A percentile compares a stretch with the other conserved stretches of the same genome.
phyloP scores from a whole-genome alignment of 805 yeast species.

The Metschnikowia arizonensis region DNA sequence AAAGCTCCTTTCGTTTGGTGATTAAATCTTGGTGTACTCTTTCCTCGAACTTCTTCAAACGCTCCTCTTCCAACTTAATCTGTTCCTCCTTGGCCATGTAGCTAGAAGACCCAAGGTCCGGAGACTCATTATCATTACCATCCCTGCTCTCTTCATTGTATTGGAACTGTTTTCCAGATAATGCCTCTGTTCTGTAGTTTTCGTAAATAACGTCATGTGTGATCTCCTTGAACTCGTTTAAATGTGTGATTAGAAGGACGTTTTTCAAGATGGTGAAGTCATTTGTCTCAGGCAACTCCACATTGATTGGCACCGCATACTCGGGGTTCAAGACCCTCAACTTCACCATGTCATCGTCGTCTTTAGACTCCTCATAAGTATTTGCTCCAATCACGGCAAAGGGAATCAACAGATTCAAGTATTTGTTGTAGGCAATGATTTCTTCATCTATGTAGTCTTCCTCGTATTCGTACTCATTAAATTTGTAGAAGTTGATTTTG shows the following conservation, averaged over 20 bases:
- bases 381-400: slow-evolving; percentile 69
- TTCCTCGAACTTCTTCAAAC: slow-evolving; percentile 80
- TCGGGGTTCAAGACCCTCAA: slow-evolving; percentile 47
- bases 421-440: slow-evolving; percentile 60
- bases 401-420: slow-evolving; percentile 60
- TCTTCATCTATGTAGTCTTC: slow-evolving; percentile 54
- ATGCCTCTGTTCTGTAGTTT: slow-evolving; percentile 82
- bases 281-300: slow-evolving; percentile 68
- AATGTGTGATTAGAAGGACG: slow-evolving; percentile 74
- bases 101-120: slow-evolving; percentile 19
- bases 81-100: slow-evolving; percentile 76
- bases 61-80: slow-evolving; percentile 82
- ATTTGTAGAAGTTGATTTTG: slow-evolving; percentile 68
- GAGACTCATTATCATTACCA: slow-evolving; percentile 9
- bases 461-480: slow-evolving; percentile 57
- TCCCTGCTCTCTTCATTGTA: slow-evolving; percentile 21
- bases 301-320: slow-evolving; percentile 54
- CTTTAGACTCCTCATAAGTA: slow-evolving; percentile 43
- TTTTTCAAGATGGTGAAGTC: slow-evolving; percentile 80
- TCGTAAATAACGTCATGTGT: slow-evolving; percentile 87
- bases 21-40: slow-evolving; percentile 84
- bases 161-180: slow-evolving; percentile 57
- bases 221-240: slow-evolving; percentile 81
- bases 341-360: slow-evolving; percentile 42
- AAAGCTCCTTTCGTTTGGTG: slow-evolving; percentile 74